Evolutionary conservation across 2,329 filamentous ascomycete genomes (phyloP).

Genomic region (Epicoccum nigrum): DNA sequence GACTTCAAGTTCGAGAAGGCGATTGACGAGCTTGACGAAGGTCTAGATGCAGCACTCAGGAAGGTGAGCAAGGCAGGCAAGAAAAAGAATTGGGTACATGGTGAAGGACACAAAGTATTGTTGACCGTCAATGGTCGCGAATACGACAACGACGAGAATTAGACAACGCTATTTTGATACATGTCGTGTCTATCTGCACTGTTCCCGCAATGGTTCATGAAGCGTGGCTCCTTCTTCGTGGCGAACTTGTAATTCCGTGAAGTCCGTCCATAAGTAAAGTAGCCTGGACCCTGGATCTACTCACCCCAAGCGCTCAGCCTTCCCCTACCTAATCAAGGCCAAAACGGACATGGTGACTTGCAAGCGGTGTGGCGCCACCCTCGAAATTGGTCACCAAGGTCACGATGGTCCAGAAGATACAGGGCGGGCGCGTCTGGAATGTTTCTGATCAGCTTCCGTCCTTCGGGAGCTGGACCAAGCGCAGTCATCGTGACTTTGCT

Average conservation of each 20-base stretch:
- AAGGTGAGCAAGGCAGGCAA: conserved; percentile 47
- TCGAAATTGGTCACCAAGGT: conserved; percentile 8
- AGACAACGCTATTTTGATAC: not conserved
- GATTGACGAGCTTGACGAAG: conserved; percentile 42
- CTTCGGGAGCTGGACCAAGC: not conserved
- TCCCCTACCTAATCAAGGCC: conserved; percentile 9
- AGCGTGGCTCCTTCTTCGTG: conserved; percentile 7
- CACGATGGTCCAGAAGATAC: conserved; percentile 8
- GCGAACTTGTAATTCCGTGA: conserved; percentile 11
- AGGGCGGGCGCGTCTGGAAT: conserved; percentile 1
- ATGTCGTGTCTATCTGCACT: conserved; percentile 5
- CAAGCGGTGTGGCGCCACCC: conserved; percentile 33
- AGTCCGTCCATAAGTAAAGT: not conserved
- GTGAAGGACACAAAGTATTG: conserved; percentile 36
- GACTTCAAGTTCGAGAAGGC: conserved; percentile 35
- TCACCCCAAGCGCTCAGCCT: not conserved
- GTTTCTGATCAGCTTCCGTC: not conserved
- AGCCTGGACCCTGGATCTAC: conserved; percentile 1
- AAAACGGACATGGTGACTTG: conserved; percentile 32
- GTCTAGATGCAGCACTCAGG: conserved; percentile 36
- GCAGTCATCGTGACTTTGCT: conserved; percentile 10
- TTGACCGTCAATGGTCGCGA: conserved; percentile 37
- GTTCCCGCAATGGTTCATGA: not conserved
- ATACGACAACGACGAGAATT: conserved; percentile 23
- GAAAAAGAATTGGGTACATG: conserved; percentile 49